Evolutionary conservation across 1,139 yeast species (phyloP).

Genomic region (Candida tetrigidarum): DNA sequence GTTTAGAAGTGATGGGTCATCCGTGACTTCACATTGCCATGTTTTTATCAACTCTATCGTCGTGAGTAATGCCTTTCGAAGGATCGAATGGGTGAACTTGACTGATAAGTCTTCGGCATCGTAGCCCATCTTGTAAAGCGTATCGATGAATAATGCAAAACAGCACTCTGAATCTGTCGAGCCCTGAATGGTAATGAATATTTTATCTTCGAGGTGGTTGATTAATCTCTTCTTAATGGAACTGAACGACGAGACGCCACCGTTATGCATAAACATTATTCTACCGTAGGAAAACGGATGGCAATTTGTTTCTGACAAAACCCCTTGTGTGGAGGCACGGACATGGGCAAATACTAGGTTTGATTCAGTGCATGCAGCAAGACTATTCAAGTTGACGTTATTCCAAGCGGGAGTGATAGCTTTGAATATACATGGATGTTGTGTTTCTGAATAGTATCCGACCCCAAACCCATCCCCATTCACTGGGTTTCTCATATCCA

Average conservation of each 20-base stretch:
- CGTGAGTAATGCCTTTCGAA: conserved; percentile 70
- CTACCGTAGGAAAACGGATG: conserved; percentile 91
- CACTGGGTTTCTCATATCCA: conserved; percentile 88
- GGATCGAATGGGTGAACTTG: conserved; percentile 53
- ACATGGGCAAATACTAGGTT: conserved; percentile 92
- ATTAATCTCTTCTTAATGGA: conserved; percentile 74
- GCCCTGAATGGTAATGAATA: conserved; percentile 82
- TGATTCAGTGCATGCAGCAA: conserved; percentile 87
- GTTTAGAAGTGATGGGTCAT: conserved; percentile 86
- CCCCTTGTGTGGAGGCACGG: conserved; percentile 95
- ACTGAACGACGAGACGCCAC: conserved; percentile 78
- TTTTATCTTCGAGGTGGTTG: conserved; percentile 76
- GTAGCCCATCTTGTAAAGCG: conserved; percentile 72
- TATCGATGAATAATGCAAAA: conserved; percentile 85
- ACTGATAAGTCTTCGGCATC: conserved; percentile 54
- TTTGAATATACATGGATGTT: conserved; percentile 61
- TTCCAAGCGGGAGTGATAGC: conserved; percentile 99
- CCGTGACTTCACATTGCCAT: conserved; percentile 54
- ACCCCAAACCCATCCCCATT: conserved; percentile 99
- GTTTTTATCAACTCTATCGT: conserved; percentile 76
- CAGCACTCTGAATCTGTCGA: conserved; percentile 96
- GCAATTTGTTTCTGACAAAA: conserved; percentile 90
- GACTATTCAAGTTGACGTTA: conserved; percentile 81
- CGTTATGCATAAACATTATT: conserved; percentile 97
- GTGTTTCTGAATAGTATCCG: conserved; percentile 80